A percentile compares a stretch with the other conserved stretches of the same genome.
Conservation (phyloP, 306 rosid species). For the Senna tora region DNA sequence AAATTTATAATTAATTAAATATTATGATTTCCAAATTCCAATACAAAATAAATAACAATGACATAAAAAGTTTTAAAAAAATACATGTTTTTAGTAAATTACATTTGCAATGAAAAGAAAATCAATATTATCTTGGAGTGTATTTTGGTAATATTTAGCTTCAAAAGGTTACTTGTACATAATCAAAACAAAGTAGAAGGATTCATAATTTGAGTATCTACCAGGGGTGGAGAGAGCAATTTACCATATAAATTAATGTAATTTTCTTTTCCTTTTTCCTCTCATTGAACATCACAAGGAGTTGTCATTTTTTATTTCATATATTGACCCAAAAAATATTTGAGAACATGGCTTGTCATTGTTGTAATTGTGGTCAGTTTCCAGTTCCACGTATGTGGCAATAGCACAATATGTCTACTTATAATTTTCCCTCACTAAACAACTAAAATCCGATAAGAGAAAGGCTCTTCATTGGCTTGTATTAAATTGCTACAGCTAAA, state of each 20-base stretch:
- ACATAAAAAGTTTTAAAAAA: too few relatives aligned
- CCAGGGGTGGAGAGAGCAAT: too few relatives aligned
- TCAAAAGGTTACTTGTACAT: too few relatives aligned
- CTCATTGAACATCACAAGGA: background rate
- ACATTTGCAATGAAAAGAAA: too few relatives aligned
- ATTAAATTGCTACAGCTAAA: background rate
- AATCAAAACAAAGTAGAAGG: too few relatives aligned
- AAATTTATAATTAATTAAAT: too few relatives aligned
- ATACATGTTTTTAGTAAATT: too few relatives aligned
- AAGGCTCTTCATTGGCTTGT: background rate
- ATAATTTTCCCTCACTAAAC: background rate
- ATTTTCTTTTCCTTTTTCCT: background rate
- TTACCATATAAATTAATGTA: background rate
- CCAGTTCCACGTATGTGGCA: background rate
- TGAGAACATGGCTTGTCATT: constrained; percentile 3
- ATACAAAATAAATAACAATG: too few relatives aligned
- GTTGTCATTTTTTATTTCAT: background rate
- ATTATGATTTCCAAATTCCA: too few relatives aligned
- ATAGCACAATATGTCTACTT: background rate
- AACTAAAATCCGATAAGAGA: background rate
- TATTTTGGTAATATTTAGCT: too few relatives aligned
- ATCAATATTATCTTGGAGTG: too few relatives aligned
- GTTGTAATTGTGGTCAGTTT: background rate
- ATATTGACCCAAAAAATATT: background rate
- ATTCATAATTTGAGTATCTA: too few relatives aligned